Evolutionary conservation across 192 early-diverging fungal species (phyloP).

Genomic region (Coemansia interrupta): DNA sequence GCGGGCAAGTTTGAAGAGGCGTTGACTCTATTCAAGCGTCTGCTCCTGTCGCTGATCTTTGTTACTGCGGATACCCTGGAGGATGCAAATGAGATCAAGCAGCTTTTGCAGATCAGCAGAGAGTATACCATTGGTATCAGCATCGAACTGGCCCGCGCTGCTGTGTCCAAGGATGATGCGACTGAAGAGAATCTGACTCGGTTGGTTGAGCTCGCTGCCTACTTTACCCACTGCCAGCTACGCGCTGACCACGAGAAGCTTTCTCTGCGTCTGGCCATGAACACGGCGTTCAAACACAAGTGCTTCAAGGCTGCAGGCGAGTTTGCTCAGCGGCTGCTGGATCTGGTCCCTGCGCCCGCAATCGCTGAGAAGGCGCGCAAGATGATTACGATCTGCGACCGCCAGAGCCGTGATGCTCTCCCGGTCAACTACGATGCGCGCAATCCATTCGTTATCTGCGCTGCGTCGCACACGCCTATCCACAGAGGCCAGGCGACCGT

Average conservation of each 20-base stretch:
- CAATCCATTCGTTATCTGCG: slow-evolving; percentile 91
- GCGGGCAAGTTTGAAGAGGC: slow-evolving; percentile 80
- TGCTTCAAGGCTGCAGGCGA: slow-evolving; percentile 82
- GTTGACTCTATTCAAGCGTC: slow-evolving; percentile 64
- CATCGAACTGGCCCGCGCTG: slow-evolving; percentile 78
- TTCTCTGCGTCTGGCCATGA: slow-evolving; percentile 83
- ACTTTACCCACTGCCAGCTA: slow-evolving; percentile 91
- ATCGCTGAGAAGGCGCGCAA: slow-evolving; percentile 78
- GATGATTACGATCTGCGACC: slow-evolving; percentile 73
- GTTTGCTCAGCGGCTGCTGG: slow-evolving; percentile 87
- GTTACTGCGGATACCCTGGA: slow-evolving; percentile 61
- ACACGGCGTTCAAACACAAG: slow-evolving; percentile 72
- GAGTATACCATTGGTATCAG: slow-evolving; percentile 90
- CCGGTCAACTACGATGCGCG: slow-evolving; percentile 89
- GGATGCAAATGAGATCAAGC: slow-evolving; percentile 76
- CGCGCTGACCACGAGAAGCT: slow-evolving; percentile 87
- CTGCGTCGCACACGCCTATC: slow-evolving; percentile 81
- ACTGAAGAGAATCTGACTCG: slow-evolving; percentile 59
- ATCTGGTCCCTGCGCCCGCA: slow-evolving; percentile 75
- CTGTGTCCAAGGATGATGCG: slow-evolving; percentile 54
- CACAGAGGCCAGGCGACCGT: slow-evolving; percentile 77
- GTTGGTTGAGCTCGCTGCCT: slow-evolving; percentile 88
- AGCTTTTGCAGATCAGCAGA: slow-evolving; percentile 75
- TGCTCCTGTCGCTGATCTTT: slow-evolving; percentile 78
- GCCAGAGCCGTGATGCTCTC: slow-evolving; percentile 75